Percentiles rank a stretch among this genome's conserved stretches.
Evolutionary conservation across 176 grass and related monocot genomes (phyloP).

Genomic region (Phoenix dactylifera): DNA sequence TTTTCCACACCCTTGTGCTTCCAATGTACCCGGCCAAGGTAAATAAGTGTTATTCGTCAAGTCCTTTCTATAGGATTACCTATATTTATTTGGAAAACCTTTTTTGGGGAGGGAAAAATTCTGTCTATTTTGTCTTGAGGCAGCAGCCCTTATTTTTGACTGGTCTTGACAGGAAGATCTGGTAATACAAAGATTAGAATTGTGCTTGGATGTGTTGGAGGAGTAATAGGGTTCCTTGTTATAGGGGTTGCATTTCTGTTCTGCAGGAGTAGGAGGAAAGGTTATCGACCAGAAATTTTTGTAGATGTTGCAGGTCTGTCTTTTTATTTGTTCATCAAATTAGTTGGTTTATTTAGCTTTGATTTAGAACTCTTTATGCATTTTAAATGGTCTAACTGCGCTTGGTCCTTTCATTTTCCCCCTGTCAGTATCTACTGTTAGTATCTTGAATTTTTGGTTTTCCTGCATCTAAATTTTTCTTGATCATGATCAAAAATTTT

Average conservation of each 20-base stretch:
- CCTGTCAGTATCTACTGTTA: too few relatives aligned
- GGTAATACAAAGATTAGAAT: slow-evolving; percentile 60
- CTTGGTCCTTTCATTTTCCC: too few relatives aligned
- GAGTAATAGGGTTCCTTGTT: slow-evolving; percentile 43
- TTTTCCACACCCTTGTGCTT: slow-evolving; percentile 60
- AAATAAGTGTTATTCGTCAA: neutral
- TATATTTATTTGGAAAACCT: too few relatives aligned
- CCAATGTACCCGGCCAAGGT: slow-evolving; percentile 61
- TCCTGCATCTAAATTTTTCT: too few relatives aligned
- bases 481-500: too few relatives aligned
- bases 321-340: slow-evolving; percentile 5
- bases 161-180: slow-evolving; percentile 42
- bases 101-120: too few relatives aligned
- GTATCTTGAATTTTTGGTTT: too few relatives aligned
- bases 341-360: neutral
- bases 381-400: too few relatives aligned
- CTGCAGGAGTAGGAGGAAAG: slow-evolving; percentile 61
- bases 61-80: too few relatives aligned
- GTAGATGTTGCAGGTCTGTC: slow-evolving; percentile 86
- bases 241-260: slow-evolving; percentile 58
- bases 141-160: slow-evolving; percentile 12
- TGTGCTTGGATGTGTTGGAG: slow-evolving; percentile 71
- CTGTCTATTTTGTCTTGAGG: neutral
- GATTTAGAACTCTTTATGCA: slow-evolving; percentile 4
- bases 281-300: slow-evolving; percentile 53